Conservation (phyloP, 169 alveolate species). For the Plasmodium coatneyi region DNA sequence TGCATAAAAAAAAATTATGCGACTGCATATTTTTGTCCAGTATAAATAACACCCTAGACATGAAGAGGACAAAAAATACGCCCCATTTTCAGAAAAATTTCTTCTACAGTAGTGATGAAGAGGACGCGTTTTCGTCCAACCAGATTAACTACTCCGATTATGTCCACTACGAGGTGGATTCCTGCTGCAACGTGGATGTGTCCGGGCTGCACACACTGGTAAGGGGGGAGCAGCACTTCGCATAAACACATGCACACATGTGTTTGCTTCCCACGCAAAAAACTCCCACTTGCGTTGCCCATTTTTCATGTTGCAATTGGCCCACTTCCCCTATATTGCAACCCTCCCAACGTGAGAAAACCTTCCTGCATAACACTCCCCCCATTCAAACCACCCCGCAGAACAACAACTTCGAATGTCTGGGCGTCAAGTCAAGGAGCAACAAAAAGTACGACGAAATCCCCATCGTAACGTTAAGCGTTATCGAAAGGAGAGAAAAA, state of each 20-base stretch:
- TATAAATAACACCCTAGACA: conserved; percentile 10
- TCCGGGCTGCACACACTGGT: conserved; percentile 44
- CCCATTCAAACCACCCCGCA: background rate
- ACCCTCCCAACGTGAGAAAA: background rate
- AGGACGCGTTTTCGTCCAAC: conserved; percentile 1
- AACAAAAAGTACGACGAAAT: conserved; percentile 55
- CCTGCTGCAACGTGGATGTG: conserved; percentile 3
- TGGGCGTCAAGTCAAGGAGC: conserved; percentile 51
- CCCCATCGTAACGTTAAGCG: conserved; percentile 40
- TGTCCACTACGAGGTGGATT: conserved; percentile 37
- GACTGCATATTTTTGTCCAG: conserved; percentile 35
- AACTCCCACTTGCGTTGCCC: background rate
- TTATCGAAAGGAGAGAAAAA: conserved; percentile 45
- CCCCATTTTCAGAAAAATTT: conserved; percentile 42
- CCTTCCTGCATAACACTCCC: background rate
- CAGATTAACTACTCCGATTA: conserved; percentile 31
- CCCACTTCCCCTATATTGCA: background rate
- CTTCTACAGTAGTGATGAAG: conserved; percentile 65
- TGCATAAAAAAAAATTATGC: conserved; percentile 45
- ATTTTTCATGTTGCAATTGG: background rate
- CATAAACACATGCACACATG: background rate
- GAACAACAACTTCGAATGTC: conserved; percentile 68
- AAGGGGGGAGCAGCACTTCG: background rate
- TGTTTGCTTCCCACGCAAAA: background rate
- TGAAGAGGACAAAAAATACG: conserved; percentile 1